phyloP scores from a whole-genome alignment of 2,329 filamentous ascomycete genomes.

The Myriosclerotinia curreyana region DNA sequence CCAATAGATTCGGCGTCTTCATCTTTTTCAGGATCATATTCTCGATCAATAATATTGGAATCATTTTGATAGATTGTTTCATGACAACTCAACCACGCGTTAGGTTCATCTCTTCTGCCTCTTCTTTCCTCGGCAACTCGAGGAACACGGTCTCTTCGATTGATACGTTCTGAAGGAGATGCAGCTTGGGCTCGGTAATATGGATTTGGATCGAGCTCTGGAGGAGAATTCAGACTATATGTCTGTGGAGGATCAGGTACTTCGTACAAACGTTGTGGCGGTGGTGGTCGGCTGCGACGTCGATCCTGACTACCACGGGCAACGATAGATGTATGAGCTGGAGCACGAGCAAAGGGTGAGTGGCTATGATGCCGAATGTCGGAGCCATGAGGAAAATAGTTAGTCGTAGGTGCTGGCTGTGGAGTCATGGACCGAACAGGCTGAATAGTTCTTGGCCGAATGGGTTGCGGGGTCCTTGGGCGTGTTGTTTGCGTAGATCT shows the following conservation, averaged over 20 bases:
- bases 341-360: background rate
- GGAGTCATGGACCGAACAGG: conserved; percentile 5
- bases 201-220: conserved; percentile 11
- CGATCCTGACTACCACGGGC: conserved; percentile 1
- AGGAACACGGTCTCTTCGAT: conserved; percentile 1
- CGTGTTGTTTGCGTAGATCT: background rate
- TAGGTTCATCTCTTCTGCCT: conserved; percentile 2
- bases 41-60: conserved; percentile 8
- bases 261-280: conserved; percentile 10
- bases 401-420: background rate
- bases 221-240: background rate
- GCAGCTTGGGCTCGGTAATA: conserved; percentile 5
- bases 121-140: conserved; percentile 2
- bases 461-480: conserved; percentile 7
- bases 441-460: background rate
- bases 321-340: conserved; percentile 3
- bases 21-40: conserved; percentile 14
- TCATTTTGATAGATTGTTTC: conserved; percentile 10
- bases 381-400: background rate
- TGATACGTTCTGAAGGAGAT: background rate
- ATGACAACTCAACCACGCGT: background rate
- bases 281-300: background rate
- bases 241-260: conserved; percentile 8
- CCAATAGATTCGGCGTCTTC: conserved; percentile 13
- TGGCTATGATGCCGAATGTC: conserved; percentile 12